Base-by-base conservation (phyloP, 352 stramenopile genomes). In the Globisporangium cederbergense region DNA sequence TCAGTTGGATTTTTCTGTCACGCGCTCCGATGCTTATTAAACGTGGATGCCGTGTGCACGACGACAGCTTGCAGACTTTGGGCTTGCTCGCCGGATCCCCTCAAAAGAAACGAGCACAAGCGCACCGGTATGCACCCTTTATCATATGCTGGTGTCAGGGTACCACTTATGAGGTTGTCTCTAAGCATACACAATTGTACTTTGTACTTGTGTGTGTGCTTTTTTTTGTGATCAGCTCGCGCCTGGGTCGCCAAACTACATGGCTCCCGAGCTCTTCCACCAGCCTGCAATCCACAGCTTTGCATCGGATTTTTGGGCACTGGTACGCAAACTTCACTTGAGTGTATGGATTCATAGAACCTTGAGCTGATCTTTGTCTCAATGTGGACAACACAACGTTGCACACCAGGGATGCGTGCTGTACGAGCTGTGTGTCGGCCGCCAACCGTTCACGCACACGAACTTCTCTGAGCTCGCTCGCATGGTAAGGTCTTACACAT, bases 191-290 rank as follows among this genome's bases (percentile, higher is more conserved):
- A 13, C 10, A 16, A 30, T n/a, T n/a, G 38, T 20, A 25, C 28
- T 63, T 11, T 28, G 25, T 28, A 28, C 25, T 28, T 28, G 25
- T 28, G 25, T 2, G 25, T 28, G 25, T 28, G 25, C 16, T 46
- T 3, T 10, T 3, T 45, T 42, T 36, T 30, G 34, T 5, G 22
- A 42, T 43, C 46, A 90, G 76, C 72, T 92, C 57, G 74, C 72
- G 14, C 74, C 80, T 38, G 91, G 90, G 6, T 95, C 86, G 4
- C 89, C 90, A 0, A 89, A 90, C 61, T 98, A 98, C 70, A 98
- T 97, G 91, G 90, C 93, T 1, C 91, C 93, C 0, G 93, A 98
- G 60, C 74, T 98, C 32, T 97, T 97, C 64, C 78, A 91, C 7
- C 75, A 91, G 20, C 74, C 84, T 18, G 79, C 79, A 32, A 71